Base-by-base conservation (phyloP, 2,329 filamentous ascomycete genomes). In the Gaeumannomyces tritici region DNA sequence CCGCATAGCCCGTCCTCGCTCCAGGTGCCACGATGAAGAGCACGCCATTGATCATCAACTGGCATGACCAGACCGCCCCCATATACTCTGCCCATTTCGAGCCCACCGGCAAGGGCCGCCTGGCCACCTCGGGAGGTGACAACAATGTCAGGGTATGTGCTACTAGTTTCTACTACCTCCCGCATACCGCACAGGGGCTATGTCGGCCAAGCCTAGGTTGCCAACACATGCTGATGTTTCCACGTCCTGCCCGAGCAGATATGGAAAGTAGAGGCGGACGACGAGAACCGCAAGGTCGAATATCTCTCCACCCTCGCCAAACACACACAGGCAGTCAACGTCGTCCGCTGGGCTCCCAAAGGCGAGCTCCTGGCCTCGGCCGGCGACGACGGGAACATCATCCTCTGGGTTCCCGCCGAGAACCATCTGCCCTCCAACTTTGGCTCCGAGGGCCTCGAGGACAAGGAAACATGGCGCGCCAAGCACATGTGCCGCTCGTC, bases 41-140 rank as follows among this genome's bases (percentile, higher is more conserved):
- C 73, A 89, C 91, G 72, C 93, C 95, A 70, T 84, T 99, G 69
- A 93, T 98, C 73, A 93, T 99, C 78, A 91, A 96, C 81, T 99
- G 95, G 95, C 96, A 99, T 77, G 91, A 97, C 76, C 91, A 96
- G 73, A 96, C 96, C 78, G 87, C 91, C 70, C 95, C 95, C 64
- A 93, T 99, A 74, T 99, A 98, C 79, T 97, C 93, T 56, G 91
- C 92, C 69, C 93, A 98, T 75, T 99, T 98, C 74, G 93, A 99
- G 74, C 91, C 91, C 59, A 84, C 91, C 72, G 92, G 91, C 66
- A 97, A 95, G 75, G 92, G 92, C 62, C 87, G 95, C 70, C 80
- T 99, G 66, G 95, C 95, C 63, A 99, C 95, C 12, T 93, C 89
- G 65, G 95, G 93, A 70, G 95, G 95, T 73, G 95, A 99, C 77